Evolutionary conservation across 768 basidiomycete genomes (phyloP).

Genomic region (Tulasnella sp.): DNA sequence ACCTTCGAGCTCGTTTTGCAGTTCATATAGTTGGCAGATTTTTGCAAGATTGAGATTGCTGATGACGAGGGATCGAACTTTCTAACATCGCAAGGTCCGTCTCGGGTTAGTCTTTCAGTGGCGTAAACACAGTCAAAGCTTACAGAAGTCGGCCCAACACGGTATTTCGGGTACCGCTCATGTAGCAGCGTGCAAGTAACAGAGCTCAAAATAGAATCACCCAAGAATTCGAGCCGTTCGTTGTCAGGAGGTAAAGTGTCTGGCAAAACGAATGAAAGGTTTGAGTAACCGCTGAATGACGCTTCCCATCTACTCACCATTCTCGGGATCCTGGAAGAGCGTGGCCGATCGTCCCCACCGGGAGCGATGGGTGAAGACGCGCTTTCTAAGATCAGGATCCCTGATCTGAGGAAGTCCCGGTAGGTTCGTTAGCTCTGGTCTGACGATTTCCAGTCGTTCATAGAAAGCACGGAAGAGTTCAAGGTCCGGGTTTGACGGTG

Average conservation of each 20-base stretch:
- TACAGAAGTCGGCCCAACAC: constrained; percentile 7
- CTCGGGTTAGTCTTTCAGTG: background rate
- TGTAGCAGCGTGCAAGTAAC: background rate
- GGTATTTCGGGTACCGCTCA: background rate
- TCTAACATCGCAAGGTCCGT: background rate
- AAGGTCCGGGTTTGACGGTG: background rate
- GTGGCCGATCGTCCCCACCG: background rate
- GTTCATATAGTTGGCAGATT: background rate
- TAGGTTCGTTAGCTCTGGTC: background rate
- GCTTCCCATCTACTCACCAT: constrained; percentile 2
- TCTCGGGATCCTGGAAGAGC: constrained; percentile 7
- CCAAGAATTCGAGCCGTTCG: constrained; percentile 12
- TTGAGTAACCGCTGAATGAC: background rate
- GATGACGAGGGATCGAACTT: constrained; percentile 2
- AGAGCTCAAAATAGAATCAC: constrained; percentile 6
- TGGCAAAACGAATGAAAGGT: background rate
- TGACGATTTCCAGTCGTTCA: background rate
- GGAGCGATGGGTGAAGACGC: constrained; percentile 14
- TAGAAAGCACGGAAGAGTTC: background rate
- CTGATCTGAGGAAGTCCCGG: background rate
- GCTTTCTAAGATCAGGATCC: background rate
- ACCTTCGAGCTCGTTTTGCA: background rate
- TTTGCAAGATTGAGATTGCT: constrained; percentile 4
- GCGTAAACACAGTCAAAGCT: background rate
- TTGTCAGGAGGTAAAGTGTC: constrained; percentile 5